Base-by-base conservation (phyloP, 257 asterid species). In the Asclepias syriaca region DNA sequence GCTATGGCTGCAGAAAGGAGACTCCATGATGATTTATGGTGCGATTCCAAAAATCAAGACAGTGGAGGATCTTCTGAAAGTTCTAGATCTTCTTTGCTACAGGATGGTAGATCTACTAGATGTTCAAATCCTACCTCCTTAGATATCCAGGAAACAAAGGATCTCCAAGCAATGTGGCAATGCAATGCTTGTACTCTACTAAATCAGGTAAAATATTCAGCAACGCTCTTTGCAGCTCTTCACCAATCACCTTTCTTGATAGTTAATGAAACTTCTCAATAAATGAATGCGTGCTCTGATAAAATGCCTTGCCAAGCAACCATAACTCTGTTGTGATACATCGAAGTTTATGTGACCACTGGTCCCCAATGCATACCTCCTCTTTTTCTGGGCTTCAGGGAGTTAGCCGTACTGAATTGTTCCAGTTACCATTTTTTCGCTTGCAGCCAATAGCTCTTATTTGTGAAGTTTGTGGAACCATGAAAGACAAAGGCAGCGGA, bases 1-100 rank as follows among this genome's bases (percentile, higher is more conserved):
- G 97, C 96, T n/a, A 89, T 92, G 97, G 97, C 96, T 73, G 96
- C 97, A 10, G 95, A 89, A 80, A 88, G 92, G 83, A 88, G 97
- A 60, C 84, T 87, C 46, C 91, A 79, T 12, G 97, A 92, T 69
- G 97, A 92, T 70, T 57, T 83, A 69, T 89, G 97, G 96, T 89
- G 96, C 72, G 96, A 90, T 45, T 92, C 96, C 65, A 80, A 87
- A 79, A 80, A 86, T 74, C 22, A 70, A 54, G 85, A 77, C 71
- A 68, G 50, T 51, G 87, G 65, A 50, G 92, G 81, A 68, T 59
- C 92, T 71, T 77, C 90, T 43, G 82, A 65, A 79, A 83, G 72
- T 75, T 73, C 84, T 21, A 55, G 66, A 50, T 67, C 67, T 65
- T 74, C 80, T 18, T 65, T 51, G 32, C 46, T 59, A 14, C 32